A percentile compares a stretch with the other conserved stretches of the same genome.
These are phyloP conservation scores for Kwoniella heveanensis DNA, from an alignment of 768 basidiomycete genomes.

Conservation along the genomic window DNA sequence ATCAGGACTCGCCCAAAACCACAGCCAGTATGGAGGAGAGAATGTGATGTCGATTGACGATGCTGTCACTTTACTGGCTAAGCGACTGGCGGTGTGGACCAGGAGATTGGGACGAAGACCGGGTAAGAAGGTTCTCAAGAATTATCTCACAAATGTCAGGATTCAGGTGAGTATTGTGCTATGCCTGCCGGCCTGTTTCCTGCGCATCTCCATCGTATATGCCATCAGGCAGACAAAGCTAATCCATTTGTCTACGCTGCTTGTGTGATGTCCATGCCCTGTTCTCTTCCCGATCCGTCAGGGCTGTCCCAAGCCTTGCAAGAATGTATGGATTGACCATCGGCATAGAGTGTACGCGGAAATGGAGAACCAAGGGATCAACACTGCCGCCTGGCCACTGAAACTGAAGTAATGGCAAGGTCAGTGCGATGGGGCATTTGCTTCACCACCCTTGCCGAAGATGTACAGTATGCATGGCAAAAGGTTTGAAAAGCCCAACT, in stretches of 20 bases:
- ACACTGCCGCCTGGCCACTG: not conserved
- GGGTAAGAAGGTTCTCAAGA: not conserved
- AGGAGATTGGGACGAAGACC: not conserved
- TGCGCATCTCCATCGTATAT: too few relatives aligned
- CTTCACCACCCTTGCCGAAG: too few relatives aligned
- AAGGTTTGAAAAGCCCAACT: too few relatives aligned
- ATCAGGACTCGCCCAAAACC: not conserved
- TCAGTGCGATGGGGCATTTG: too few relatives aligned
- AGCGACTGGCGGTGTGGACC: not conserved
- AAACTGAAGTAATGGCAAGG: not conserved
- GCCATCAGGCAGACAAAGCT: too few relatives aligned
- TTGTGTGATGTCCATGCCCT: too few relatives aligned
- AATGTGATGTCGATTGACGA: not conserved
- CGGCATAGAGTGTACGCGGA: not conserved
- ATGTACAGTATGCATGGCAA: too few relatives aligned
- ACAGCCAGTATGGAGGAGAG: too few relatives aligned
- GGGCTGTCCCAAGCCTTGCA: not conserved
- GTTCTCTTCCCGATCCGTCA: too few relatives aligned
- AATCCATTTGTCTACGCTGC: too few relatives aligned
- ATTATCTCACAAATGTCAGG: not conserved
- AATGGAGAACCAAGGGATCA: not conserved
- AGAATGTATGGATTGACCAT: not conserved
- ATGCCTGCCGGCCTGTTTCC: too few relatives aligned
- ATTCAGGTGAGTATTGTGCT: conserved; percentile 1
- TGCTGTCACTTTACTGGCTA: not conserved